Conservation (phyloP, 2,329 filamentous ascomycete genomes). For the Colletotrichum spinosum region DNA sequence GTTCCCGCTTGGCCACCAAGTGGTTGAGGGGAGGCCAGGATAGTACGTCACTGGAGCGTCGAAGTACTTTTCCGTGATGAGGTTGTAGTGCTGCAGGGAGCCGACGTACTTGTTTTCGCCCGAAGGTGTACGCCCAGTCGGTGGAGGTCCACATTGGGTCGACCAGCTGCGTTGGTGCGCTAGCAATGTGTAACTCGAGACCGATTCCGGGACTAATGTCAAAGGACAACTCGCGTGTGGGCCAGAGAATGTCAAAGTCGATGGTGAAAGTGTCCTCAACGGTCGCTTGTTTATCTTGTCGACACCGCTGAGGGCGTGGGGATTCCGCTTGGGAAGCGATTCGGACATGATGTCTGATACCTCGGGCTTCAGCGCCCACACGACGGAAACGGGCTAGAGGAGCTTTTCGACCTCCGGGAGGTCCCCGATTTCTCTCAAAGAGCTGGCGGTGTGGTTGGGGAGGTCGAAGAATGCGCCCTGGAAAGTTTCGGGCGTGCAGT, state of each 20-base stretch:
- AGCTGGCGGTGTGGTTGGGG: constrained; percentile 11
- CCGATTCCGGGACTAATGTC: constrained; percentile 3
- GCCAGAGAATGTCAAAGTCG: constrained; percentile 43
- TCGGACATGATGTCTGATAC: background rate
- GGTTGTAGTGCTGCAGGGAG: constrained; percentile 1
- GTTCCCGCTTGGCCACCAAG: constrained; percentile 11
- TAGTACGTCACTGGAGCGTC: background rate
- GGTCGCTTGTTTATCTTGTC: constrained; percentile 28
- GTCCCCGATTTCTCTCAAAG: constrained; percentile 12
- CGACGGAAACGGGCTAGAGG: background rate
- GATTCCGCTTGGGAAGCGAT: constrained; percentile 6
- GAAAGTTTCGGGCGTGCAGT: constrained; percentile 31
- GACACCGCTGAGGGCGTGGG: constrained; percentile 25
- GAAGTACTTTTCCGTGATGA: background rate
- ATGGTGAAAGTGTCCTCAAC: constrained; percentile 39
- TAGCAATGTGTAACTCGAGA: too few relatives aligned
- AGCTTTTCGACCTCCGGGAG: constrained; percentile 23
- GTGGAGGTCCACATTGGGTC: constrained; percentile 36
- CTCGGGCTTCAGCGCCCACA: constrained; percentile 3
- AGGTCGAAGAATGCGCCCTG: constrained; percentile 35
- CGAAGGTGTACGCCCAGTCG: constrained; percentile 59
- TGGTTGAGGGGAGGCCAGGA: background rate
- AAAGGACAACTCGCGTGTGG: constrained; percentile 56
- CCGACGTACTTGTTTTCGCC: constrained; percentile 57
- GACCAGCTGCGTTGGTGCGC: constrained; percentile 10